Conservation (phyloP, 352 stramenopile genomes). For the Phytophthora boehmeriae region DNA sequence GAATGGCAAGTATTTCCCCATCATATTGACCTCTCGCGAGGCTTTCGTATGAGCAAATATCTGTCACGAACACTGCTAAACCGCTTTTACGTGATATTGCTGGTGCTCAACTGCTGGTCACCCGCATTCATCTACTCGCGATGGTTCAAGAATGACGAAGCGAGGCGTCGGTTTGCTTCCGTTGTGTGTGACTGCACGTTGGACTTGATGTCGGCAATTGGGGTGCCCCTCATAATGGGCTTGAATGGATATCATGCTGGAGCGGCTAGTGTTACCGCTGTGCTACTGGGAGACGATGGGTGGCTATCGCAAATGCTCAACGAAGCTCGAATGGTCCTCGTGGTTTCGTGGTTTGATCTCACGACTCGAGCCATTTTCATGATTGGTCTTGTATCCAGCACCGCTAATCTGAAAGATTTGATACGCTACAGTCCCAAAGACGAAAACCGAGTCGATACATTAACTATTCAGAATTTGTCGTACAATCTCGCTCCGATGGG, state of each 20-base stretch:
- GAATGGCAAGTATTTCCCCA: conserved; percentile 28
- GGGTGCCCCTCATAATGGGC: conserved; percentile 26
- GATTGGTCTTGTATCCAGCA: conserved; percentile 12
- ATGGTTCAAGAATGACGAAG: conserved; percentile 14
- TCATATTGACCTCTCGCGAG: conserved; percentile 18
- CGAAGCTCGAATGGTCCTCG: conserved; percentile 27
- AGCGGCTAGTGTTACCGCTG: conserved; percentile 17
- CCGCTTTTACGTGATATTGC: conserved; percentile 13
- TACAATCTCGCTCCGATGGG: too few species aligned
- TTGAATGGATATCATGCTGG: conserved; percentile 21
- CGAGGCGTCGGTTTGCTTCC: conserved; percentile 31
- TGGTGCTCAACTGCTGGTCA: conserved; percentile 27
- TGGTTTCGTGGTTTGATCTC: conserved; percentile 27
- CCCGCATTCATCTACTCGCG: conserved; percentile 1
- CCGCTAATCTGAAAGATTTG: conserved; percentile 26
- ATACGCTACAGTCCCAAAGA: not conserved
- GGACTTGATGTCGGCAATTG: conserved; percentile 35
- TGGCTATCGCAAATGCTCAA: conserved; percentile 25
- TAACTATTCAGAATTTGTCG: too few species aligned
- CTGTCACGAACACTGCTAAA: conserved; percentile 7
- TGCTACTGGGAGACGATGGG: conserved; percentile 37
- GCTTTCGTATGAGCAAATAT: conserved; percentile 13
- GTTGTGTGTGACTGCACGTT: conserved; percentile 37
- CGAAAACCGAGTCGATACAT: too few species aligned
- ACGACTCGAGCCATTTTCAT: conserved; percentile 20